These are phyloP conservation scores for Cladosporium cucumerinum DNA, from an alignment of 2,329 filamentous ascomycete genomes.

Conservation along the genomic window DNA sequence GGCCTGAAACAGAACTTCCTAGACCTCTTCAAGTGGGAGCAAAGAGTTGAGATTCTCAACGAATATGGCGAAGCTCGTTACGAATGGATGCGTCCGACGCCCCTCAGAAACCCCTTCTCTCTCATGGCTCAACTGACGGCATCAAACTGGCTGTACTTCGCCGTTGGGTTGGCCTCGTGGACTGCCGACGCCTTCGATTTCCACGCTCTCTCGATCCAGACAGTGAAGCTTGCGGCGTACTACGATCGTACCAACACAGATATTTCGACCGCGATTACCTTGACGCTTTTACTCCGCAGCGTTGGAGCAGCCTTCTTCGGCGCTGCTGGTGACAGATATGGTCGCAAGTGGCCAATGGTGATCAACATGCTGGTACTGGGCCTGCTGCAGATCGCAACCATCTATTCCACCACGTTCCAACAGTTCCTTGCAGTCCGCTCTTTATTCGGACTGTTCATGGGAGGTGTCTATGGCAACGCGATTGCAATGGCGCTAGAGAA, in stretches of 20 bases:
- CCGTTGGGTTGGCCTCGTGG: slow-evolving; percentile 73
- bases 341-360: slow-evolving; percentile 58
- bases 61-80: slow-evolving; percentile 61
- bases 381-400: slow-evolving; percentile 71
- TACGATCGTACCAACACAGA: slow-evolving; percentile 61
- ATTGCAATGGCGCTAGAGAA: slow-evolving; percentile 77
- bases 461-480: slow-evolving; percentile 72
- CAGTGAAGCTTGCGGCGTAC: slow-evolving; percentile 63
- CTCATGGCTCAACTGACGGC: slow-evolving; percentile 62
- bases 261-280: slow-evolving; percentile 70
- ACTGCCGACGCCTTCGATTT: slow-evolving; percentile 82
- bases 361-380: slow-evolving; percentile 72
- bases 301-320: slow-evolving; percentile 75
- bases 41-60: slow-evolving; percentile 65
- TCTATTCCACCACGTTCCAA: slow-evolving; percentile 68
- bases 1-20: slow-evolving; percentile 62
- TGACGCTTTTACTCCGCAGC: slow-evolving; percentile 71
- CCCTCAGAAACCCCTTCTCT: slow-evolving; percentile 66
- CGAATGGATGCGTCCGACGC: slow-evolving; percentile 66
- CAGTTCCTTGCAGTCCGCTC: slow-evolving; percentile 73
- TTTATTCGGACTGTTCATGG: slow-evolving; percentile 76
- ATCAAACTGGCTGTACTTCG: slow-evolving; percentile 70
- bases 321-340: slow-evolving; percentile 72
- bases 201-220: slow-evolving; percentile 75
- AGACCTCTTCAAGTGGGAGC: slow-evolving; percentile 71